Evolutionary conservation across 148 eudicot species (phyloP), one percentile per base, ranked within the genome.

Genomic region (Fagopyrum homotropicum): DNA sequence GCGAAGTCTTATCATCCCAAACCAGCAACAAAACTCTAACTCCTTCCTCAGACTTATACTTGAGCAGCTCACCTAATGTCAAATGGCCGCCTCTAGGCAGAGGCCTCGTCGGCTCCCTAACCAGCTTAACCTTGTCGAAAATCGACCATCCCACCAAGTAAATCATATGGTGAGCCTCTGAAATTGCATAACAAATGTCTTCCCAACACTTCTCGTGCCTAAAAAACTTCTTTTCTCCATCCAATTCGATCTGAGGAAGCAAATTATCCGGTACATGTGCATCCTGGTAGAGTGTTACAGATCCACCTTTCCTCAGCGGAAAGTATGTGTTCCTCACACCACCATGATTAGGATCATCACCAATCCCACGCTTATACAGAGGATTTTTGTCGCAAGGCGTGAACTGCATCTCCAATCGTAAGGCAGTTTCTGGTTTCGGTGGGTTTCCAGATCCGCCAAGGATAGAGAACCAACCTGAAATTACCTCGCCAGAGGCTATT

Each of bases 1-100:
- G 98, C 4, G 98, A 95, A 79, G 97, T 92, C 84, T 90, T 92
- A 73, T 95, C 98, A 83, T 95, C 96, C 98, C 98, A 95, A 80
- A 95, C 87, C 78, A 95, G 75, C 82, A 95, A 72, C 85, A 95
- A 75, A 49, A 95, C 97, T 47, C 97, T 78, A 26, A 95, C 98
- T 46, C 98, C 98, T 83, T 95, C 98, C 77, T 95, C 88, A 1
- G 98, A 95, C 83, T 95, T 95, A 76, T 95, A 95, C 91, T 89
- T 95, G 69, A 95, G 83, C 84, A 95, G 73, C 0, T 95, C 97
- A 5, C 98, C 98, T 40, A 95, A 83, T 5, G 85, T 92, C 77
- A 92, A 78, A 77, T 95, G 88, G 19, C 98, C 97, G 7, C 97
- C 98, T 72, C 97, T 76, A 0, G 98, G 98, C 87, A 95, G 74